These are phyloP conservation scores for Candida qinlingensis DNA, from an alignment of 805 yeast species.

Conservation along the genomic window DNA sequence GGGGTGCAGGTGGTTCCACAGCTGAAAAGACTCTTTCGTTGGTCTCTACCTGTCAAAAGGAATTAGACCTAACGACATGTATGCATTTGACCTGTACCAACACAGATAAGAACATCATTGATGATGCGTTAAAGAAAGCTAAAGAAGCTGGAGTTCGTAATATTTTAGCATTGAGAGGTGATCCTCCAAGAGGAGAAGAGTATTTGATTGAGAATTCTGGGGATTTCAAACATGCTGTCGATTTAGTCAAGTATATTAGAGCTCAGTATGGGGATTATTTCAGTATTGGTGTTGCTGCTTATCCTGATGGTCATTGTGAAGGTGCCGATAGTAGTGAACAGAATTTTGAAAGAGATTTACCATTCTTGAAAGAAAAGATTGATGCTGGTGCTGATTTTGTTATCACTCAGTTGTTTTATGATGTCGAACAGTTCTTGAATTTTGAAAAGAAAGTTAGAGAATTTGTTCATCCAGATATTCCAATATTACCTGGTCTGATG, in stretches of 20 bases:
- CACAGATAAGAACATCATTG: slow-evolving; percentile 71
- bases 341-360: slow-evolving; percentile 63
- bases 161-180: slow-evolving; percentile 91
- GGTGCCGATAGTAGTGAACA: slow-evolving; percentile 67
- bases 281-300: slow-evolving; percentile 95
- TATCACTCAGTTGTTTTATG: slow-evolving; percentile 87
- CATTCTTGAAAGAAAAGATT: slow-evolving; percentile 76
- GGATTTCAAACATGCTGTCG: slow-evolving; percentile 70
- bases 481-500: slow-evolving; percentile 84
- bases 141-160: slow-evolving; percentile 76
- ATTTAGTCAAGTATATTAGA: slow-evolving; percentile 77
- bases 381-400: slow-evolving; percentile 94
- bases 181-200: slow-evolving; percentile 79
- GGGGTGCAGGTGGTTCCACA: slow-evolving; percentile 99
- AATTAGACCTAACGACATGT: slow-evolving; percentile 81
- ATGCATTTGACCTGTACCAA: slow-evolving; percentile 96
- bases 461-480: slow-evolving; percentile 37
- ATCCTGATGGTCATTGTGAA: slow-evolving; percentile 96
- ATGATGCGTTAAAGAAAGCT: slow-evolving; percentile 69
- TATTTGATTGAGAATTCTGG: slow-evolving; percentile 40
- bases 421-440: slow-evolving; percentile 65
- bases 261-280: slow-evolving; percentile 70
- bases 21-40: slow-evolving; percentile 80
- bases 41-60: slow-evolving; percentile 70
- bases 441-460: slow-evolving; percentile 53